A percentile compares a stretch with the other conserved stretches of the same genome.
These are phyloP conservation scores for Tardiomyces blankii DNA, from an alignment of 1,139 yeast genomes.

Conservation along the genomic window DNA sequence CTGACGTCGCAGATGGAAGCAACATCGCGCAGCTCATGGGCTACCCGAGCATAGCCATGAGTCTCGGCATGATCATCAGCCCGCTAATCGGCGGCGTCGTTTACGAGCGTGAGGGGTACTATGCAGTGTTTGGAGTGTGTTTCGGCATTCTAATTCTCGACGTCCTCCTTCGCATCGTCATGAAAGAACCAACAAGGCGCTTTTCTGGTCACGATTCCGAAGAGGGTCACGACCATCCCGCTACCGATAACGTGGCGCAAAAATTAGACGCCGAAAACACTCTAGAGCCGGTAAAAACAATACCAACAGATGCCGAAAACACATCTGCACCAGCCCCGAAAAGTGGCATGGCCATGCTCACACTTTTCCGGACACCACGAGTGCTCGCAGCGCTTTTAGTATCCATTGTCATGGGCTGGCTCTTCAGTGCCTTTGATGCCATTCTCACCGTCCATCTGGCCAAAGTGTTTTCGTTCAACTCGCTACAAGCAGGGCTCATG, in stretches of 20 bases:
- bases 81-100: conserved; percentile 29
- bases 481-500: conserved; percentile 23
- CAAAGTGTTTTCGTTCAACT: conserved; percentile 20
- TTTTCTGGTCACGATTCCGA: too few species aligned
- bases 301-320: too few species aligned
- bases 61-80: conserved; percentile 24
- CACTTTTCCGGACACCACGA: conserved; percentile 22
- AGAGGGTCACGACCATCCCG: too few species aligned
- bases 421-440: conserved; percentile 24
- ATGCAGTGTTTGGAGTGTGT: conserved; percentile 24
- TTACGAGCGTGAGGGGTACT: conserved; percentile 25
- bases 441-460: conserved; percentile 24
- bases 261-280: too few species aligned
- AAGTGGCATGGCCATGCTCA: conserved; percentile 21
- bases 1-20: conserved; percentile 20
- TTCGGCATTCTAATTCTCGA: conserved; percentile 12
- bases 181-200: too few species aligned
- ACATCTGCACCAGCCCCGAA: conserved; percentile 8
- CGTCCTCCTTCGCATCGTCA: too few species aligned
- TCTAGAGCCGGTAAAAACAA: too few species aligned
- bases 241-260: too few species aligned
- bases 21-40: conserved; percentile 21
- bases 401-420: not conserved
- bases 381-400: not conserved
- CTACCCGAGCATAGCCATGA: conserved; percentile 23